These are phyloP conservation scores for Amphirosellinia nigrospora DNA, from an alignment of 495 filamentous ascomycete genomes.

Conservation along the genomic window DNA sequence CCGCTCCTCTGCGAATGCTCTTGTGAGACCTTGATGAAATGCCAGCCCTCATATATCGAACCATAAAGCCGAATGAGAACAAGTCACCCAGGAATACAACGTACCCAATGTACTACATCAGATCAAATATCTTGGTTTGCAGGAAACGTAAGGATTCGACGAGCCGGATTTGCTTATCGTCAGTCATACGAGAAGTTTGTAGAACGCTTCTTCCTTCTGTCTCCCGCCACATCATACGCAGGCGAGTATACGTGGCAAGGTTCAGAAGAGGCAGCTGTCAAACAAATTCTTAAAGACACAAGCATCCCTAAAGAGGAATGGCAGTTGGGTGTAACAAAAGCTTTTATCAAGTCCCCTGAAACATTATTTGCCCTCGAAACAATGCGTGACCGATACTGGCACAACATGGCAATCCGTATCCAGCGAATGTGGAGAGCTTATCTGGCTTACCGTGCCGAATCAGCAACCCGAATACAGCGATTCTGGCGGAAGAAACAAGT, in stretches of 20 bases:
- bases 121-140: constrained; percentile 98
- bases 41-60: constrained; percentile 97
- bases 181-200: constrained; percentile 99
- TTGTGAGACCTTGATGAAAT: constrained; percentile 97
- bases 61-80: constrained; percentile 99
- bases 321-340: constrained; percentile 96
- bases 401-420: constrained; percentile 98
- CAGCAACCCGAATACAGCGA: constrained; percentile 90
- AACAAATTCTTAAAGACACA: constrained; percentile 94
- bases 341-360: constrained; percentile 98
- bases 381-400: constrained; percentile 97
- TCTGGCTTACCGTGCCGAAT: constrained; percentile 87
- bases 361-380: constrained; percentile 96
- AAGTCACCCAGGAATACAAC: constrained; percentile 94
- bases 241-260: constrained; percentile 97
- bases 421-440: constrained; percentile 98
- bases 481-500: constrained; percentile 93
- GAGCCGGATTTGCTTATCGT: constrained; percentile 96
- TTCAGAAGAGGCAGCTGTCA: constrained; percentile 83
- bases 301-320: constrained; percentile 94
- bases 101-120: constrained; percentile 92
- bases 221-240: constrained; percentile 91
- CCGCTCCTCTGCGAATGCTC: constrained; percentile 91
- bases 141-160: constrained; percentile 98
- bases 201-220: constrained; percentile 95